Base-by-base conservation (phyloP, 2,329 filamentous ascomycete species). In the Fusarium sp. region DNA sequence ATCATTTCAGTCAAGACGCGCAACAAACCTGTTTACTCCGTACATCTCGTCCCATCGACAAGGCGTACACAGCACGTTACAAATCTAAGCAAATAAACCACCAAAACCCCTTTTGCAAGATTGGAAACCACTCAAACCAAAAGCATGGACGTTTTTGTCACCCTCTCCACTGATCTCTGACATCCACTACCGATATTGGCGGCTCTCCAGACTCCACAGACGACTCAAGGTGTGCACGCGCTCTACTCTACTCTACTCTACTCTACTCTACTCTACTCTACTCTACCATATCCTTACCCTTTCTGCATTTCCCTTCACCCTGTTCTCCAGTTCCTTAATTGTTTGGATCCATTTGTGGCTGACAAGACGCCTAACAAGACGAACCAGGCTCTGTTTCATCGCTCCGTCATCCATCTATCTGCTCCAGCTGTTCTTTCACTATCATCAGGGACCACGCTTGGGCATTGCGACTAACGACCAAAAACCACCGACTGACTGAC, bases 91-190 rank as follows among this genome's bases (percentile, higher is more conserved):
- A 56, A 51, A 66, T 37, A 54, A 49, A 62, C 15, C 39, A 40
- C 30, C 41, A 40, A 53, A 47, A 32, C 50, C 45, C 65, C 65
- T 57, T 63, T 63, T 67, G 52, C 58, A 59, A 58, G 51, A 56
- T 54, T 43, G 44, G 40, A 50, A 60, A 35, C 49, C 37, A 32
- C 62, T 53, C 51, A 61, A 69, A 56, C 62, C 48, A 24, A 61
- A 48, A 52, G 35, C 56, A 58, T 57, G 48, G 32, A 56, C 61
- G 48, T 55, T 56, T 41, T 15, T 61, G 32, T 48, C 61, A 43
- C 52, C 30, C 48, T 62, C 62, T 54, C 65, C 56, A 69, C 65
- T 45, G 48, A 66, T 68, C 65, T 68, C 56, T 66, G 56, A 68
- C 65, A 52, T 54, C 48, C 65, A 67, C 65, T 68, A 62, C 52